phyloP scores from a whole-genome alignment of 2,329 filamentous ascomycete species.

The Penicillium sp. region DNA sequence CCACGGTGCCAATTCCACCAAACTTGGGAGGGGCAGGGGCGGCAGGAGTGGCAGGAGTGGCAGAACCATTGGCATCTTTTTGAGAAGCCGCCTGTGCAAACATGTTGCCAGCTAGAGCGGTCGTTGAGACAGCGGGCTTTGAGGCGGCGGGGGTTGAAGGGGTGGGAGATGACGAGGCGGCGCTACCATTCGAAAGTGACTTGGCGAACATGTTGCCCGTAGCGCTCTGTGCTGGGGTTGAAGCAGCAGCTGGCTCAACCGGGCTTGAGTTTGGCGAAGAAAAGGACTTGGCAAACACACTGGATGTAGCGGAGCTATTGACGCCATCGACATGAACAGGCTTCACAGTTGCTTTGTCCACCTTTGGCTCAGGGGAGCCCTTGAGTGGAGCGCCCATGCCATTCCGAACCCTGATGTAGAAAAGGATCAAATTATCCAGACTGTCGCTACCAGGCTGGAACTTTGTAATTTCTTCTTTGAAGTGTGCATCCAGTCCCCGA shows the following conservation, averaged over 20 bases:
- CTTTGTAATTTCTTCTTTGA: conserved; percentile 36
- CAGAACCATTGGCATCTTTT: background rate
- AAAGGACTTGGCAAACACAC: conserved; percentile 25
- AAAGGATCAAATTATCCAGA: conserved; percentile 40
- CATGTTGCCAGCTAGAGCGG: conserved; percentile 24
- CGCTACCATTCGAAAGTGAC: background rate
- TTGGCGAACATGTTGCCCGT: conserved; percentile 2
- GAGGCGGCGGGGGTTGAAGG: background rate
- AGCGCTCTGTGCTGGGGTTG: background rate
- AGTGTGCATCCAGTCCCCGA: conserved; percentile 37
- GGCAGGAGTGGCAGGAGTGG: background rate
- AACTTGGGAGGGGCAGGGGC: conserved; percentile 36
- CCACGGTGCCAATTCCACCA: conserved; percentile 25
- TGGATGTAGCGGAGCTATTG: conserved; percentile 18
- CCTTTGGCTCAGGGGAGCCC: background rate
- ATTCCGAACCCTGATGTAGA: conserved; percentile 43
- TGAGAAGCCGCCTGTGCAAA: conserved; percentile 14
- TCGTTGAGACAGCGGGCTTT: background rate
- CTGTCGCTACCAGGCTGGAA: conserved; percentile 36
- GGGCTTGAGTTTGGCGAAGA: conserved; percentile 7
- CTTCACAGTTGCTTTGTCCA: background rate
- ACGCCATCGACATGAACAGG: background rate
- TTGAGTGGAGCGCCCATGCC: conserved; percentile 40
- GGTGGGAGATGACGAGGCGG: background rate
- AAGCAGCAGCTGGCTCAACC: background rate